phyloP scores from a whole-genome alignment of 495 filamentous ascomycete genomes.

The Tuber calosporum region DNA sequence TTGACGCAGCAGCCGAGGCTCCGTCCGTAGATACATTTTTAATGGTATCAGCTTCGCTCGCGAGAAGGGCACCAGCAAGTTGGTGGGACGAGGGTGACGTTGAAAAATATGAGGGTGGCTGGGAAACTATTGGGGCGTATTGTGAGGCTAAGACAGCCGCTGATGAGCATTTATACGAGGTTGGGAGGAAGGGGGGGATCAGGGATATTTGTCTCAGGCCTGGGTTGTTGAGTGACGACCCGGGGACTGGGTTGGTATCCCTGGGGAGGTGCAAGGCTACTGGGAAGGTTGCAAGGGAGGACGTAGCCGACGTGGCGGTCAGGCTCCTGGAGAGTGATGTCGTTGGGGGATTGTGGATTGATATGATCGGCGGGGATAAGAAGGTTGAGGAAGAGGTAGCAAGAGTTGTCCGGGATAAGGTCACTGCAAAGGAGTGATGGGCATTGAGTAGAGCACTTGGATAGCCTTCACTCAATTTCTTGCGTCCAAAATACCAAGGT shows the following conservation, averaged over 20 bases:
- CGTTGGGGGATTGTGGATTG: slow-evolving; percentile 56
- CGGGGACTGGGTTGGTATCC: slow-evolving; percentile 54
- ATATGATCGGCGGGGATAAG: slow-evolving; percentile 56
- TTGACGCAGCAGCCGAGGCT: slow-evolving; percentile 54
- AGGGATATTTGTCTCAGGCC: slow-evolving; percentile 65
- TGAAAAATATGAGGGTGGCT: slow-evolving; percentile 48
- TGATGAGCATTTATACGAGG: slow-evolving; percentile 60
- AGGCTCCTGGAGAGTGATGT: slow-evolving; percentile 53
- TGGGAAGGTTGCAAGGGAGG: slow-evolving; percentile 56
- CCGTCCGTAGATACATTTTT: slow-evolving; percentile 64
- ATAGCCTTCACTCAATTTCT: not conserved
- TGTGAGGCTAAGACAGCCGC: slow-evolving; percentile 67
- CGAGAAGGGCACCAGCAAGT: slow-evolving; percentile 47
- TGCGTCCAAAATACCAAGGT: not conserved
- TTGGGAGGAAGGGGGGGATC: slow-evolving; percentile 45
- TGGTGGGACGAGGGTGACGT: slow-evolving; percentile 65
- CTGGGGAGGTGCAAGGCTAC: slow-evolving; percentile 55
- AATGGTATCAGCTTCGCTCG: slow-evolving; percentile 51
- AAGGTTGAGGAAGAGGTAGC: slow-evolving; percentile 56
- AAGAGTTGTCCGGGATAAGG: slow-evolving; percentile 54
- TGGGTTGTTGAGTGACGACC: slow-evolving; percentile 54
- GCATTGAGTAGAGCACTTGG: slow-evolving; percentile 43
- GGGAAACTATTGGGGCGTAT: slow-evolving; percentile 54
- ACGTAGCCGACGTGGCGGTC: slow-evolving; percentile 64
- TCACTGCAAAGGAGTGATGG: slow-evolving; percentile 52